Percentiles rank a stretch among this genome's conserved stretches.
These are phyloP conservation scores for Furcasterigmium furcatum DNA, from an alignment of 2,329 filamentous ascomycete species.

Conservation along the genomic window DNA sequence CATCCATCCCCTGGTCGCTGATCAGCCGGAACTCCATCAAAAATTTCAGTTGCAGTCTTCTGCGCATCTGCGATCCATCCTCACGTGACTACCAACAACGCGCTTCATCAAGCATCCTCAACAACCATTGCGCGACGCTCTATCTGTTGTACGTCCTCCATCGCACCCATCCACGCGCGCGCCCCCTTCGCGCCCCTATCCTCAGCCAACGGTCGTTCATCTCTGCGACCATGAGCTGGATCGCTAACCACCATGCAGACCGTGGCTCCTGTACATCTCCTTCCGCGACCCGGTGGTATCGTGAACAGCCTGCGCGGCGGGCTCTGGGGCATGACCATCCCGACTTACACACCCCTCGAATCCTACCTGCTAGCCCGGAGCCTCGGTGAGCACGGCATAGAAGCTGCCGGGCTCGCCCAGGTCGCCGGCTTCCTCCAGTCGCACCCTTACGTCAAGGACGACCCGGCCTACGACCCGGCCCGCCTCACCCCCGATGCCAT, in stretches of 20 bases:
- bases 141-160: no score
- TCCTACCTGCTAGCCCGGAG: constrained; percentile 82
- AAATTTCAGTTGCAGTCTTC: no score
- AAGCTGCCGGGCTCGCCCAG: constrained; percentile 61
- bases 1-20: no score
- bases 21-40: no score
- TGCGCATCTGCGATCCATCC: no score
- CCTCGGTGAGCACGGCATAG: constrained; percentile 64
- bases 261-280: constrained; percentile 54
- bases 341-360: constrained; percentile 80
- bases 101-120: no score
- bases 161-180: no score
- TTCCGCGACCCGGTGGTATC: constrained; percentile 46
- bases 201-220: no score
- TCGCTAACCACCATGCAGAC: constrained; percentile 25
- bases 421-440: constrained; percentile 73
- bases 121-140: no score
- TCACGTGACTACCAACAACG: no score
- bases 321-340: constrained; percentile 51
- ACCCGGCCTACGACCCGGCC: constrained; percentile 67
- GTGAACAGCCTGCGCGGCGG: constrained; percentile 52
- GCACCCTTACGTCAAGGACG: constrained; percentile 69
- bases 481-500: constrained; percentile 76
- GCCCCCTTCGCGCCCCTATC: no score
- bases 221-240: no score